Evolutionary conservation across 208 protist species (phyloP), one percentile per base, ranked within the genome.

Genomic region (Trypanosoma rangeli): DNA sequence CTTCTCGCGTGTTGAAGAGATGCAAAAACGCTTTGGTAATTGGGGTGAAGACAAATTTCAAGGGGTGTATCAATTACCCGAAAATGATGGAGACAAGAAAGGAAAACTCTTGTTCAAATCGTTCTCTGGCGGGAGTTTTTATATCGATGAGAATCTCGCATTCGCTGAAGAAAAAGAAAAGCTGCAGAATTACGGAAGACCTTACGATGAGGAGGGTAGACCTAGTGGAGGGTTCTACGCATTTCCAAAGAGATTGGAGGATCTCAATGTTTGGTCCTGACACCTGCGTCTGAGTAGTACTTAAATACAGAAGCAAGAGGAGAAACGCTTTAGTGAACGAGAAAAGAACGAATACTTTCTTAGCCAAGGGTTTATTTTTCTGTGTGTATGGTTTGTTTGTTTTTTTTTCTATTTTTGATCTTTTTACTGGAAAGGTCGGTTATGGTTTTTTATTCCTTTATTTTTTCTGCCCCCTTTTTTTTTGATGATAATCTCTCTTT

Each of bases 161-260:
- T 74, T 83, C 64, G 80, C 76, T 16, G 52, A 61, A 28, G 87
- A 93, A 24, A 93, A 90, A 69, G 68, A 65, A 24, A 70, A 64
- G 5, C 76, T 93, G 13, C 84, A 93, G 52, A 90, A 86, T 56
- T 93, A 93, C 65, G 87, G 84, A 31, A 75, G 83, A 28, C 53
- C 57, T 18, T 76, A 81, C 20, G 44, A 80, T 70, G 44, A 31
- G n/a, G 65, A 83, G 15, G 83, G 64, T 12, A 68, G 70, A 22
- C 78, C 78, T 1, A 60, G 55, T 33, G 56, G 72, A 31, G 76
- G 63, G 13, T 89, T 85, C 62, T 89, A 93, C 75, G 55, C 64
- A 1, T 77, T 72, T 63, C 46, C 76, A 20, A 80, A 70, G 49
- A n/a, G 37, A 0, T 54, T 84, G 26, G 62, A 70, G 2, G 58